Evolutionary conservation across 495 filamentous ascomycete species (phyloP).

Genomic region (Penicillium pancosmium): DNA sequence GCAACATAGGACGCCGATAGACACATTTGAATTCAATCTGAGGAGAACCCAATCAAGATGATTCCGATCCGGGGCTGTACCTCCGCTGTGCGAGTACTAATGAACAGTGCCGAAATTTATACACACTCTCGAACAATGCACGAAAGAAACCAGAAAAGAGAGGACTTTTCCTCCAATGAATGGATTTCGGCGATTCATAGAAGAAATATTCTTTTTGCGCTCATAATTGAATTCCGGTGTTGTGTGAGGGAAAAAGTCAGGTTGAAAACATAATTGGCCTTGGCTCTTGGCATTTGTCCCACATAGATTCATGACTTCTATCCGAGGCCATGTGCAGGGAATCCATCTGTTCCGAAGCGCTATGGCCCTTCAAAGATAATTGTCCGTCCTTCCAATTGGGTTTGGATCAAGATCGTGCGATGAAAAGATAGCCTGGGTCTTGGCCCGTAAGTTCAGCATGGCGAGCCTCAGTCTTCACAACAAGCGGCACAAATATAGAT

Average conservation of each 20-base stretch:
- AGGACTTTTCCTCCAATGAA: not conserved
- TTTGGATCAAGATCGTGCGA: not conserved
- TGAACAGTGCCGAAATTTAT: not conserved
- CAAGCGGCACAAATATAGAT: not conserved
- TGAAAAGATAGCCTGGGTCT: not conserved
- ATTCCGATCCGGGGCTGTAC: constrained; percentile 23
- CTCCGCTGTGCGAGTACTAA: constrained; percentile 15
- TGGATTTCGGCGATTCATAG: not conserved
- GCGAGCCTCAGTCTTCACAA: not conserved
- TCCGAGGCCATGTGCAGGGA: constrained; percentile 12
- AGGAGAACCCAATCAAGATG: constrained; percentile 17
- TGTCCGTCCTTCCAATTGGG: not conserved
- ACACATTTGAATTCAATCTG: constrained; percentile 13
- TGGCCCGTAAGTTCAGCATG: not conserved
- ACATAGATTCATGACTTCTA: constrained; percentile 17
- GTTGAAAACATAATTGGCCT: constrained; percentile 17
- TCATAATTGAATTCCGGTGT: constrained; percentile 11
- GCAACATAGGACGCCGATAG: constrained; percentile 1
- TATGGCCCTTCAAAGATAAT: constrained; percentile 11
- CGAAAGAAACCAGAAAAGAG: not conserved
- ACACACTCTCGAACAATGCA: constrained; percentile 1
- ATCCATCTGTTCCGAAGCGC: constrained; percentile 19
- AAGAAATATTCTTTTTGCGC: not conserved
- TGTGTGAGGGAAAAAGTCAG: constrained; percentile 9
- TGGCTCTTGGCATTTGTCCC: constrained; percentile 22